Conservation (phyloP, 768 basidiomycete species). For the Crepidotus variabilis region DNA sequence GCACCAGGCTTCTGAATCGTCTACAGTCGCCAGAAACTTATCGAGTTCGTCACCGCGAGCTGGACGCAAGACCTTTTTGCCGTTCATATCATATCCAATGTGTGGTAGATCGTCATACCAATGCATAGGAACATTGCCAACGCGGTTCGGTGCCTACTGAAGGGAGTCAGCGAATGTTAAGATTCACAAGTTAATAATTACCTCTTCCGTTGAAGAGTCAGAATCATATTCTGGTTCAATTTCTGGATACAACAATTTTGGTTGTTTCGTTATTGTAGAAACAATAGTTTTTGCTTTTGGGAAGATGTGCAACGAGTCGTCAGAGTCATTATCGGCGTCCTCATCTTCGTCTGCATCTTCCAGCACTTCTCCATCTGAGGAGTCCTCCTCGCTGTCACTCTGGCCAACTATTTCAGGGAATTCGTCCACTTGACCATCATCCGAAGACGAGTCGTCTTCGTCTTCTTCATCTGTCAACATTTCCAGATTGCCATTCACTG, state of each 20-base stretch:
- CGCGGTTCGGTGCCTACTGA: constrained; percentile 83
- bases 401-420: constrained; percentile 67
- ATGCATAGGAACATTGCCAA: constrained; percentile 93
- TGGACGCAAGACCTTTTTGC: constrained; percentile 90
- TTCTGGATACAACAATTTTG: constrained; percentile 79
- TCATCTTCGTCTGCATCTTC: constrained; percentile 42
- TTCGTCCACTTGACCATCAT: constrained; percentile 61
- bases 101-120: constrained; percentile 99
- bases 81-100: constrained; percentile 93
- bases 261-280: constrained; percentile 81
- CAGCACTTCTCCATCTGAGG: constrained; percentile 28
- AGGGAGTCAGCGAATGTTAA: constrained; percentile 9
- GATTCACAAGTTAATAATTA: constrained; percentile 24
- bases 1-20: constrained; percentile 87
- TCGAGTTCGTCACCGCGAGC: constrained; percentile 96
- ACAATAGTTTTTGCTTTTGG: constrained; percentile 67
- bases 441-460: constrained; percentile 39
- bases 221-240: constrained; percentile 91
- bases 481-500: constrained; percentile 49
- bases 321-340: constrained; percentile 34
- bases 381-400: constrained; percentile 47
- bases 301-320: constrained; percentile 49
- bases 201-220: constrained; percentile 90
- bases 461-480: constrained; percentile 76
- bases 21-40: constrained; percentile 91